Percentiles rank a stretch among this genome's conserved stretches.
Evolutionary conservation across 2,329 filamentous ascomycete species (phyloP).

Genomic region (Fusarium secorum): DNA sequence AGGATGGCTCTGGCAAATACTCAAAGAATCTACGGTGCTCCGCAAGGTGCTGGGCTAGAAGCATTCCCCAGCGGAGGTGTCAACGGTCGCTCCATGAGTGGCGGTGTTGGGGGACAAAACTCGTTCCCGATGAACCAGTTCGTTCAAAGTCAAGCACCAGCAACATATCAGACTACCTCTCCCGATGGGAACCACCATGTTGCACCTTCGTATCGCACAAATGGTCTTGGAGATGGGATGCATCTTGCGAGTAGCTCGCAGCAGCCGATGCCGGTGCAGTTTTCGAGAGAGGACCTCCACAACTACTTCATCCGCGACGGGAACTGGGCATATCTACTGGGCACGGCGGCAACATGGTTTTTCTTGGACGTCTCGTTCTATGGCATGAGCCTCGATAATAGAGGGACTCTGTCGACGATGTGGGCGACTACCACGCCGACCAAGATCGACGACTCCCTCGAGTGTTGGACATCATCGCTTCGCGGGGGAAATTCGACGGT

Average conservation of each 20-base stretch:
- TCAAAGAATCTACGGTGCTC: constrained; percentile 63
- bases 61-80: constrained; percentile 21
- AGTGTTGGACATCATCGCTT: constrained; percentile 59
- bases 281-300: constrained; percentile 57
- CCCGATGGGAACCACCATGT: constrained; percentile 24
- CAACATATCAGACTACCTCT: constrained; percentile 39
- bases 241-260: constrained; percentile 46
- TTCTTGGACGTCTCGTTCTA: constrained; percentile 65
- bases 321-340: constrained; percentile 49
- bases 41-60: constrained; percentile 26
- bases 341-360: constrained; percentile 59
- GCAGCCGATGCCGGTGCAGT: constrained; percentile 55
- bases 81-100: constrained; percentile 28
- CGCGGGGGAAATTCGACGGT: constrained; percentile 54
- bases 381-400: constrained; percentile 58
- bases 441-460: constrained; percentile 48
- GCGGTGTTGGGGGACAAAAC: constrained; percentile 10
- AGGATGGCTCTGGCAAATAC: constrained; percentile 66
- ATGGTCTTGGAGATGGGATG: constrained; percentile 11
- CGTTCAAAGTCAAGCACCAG: constrained; percentile 22
- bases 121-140: constrained; percentile 35
- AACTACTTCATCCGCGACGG: constrained; percentile 58
- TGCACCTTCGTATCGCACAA: constrained; percentile 36
- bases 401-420: constrained; percentile 48
- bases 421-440: constrained; percentile 49